Evolutionary conservation across 2,329 filamentous ascomycete species (phyloP).

Genomic region (Graphilbum sp.): DNA sequence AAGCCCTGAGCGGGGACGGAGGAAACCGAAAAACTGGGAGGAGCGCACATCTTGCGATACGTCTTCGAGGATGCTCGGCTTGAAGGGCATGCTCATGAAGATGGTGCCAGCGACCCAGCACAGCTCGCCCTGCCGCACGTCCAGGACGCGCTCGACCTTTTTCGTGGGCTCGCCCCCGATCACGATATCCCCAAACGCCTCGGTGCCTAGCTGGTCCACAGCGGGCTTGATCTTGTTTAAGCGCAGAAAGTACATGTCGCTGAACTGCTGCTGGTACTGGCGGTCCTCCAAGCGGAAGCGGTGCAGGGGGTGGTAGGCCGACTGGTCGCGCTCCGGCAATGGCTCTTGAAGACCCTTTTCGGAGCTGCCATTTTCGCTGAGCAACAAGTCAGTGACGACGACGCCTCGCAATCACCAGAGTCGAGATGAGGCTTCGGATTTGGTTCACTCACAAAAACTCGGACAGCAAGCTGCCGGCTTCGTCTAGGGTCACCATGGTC

Average conservation of each 20-base stretch:
- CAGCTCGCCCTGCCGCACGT: constrained; percentile 86
- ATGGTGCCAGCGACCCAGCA: constrained; percentile 93
- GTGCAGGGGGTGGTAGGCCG: constrained; percentile 55
- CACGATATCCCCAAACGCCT: constrained; percentile 63
- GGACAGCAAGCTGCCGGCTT: neutral
- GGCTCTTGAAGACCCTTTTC: constrained; percentile 18
- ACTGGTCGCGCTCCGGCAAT: constrained; percentile 30
- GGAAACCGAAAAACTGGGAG: neutral
- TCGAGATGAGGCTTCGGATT: neutral
- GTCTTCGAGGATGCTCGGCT: constrained; percentile 91
- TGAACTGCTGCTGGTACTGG: constrained; percentile 89
- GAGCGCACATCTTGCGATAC: constrained; percentile 65
- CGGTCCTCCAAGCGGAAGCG: constrained; percentile 58
- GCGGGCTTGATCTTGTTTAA: constrained; percentile 74
- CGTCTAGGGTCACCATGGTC: neutral
- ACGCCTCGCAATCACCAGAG: too few relatives aligned
- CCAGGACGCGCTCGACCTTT: constrained; percentile 73
- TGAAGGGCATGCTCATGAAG: constrained; percentile 93
- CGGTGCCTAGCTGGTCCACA: constrained; percentile 56
- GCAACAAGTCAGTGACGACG: too few relatives aligned
- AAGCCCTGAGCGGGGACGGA: neutral
- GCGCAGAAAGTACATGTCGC: constrained; percentile 92
- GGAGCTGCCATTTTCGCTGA: neutral
- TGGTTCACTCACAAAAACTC: neutral
- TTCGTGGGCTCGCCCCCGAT: constrained; percentile 60